Evolutionary conservation across 768 basidiomycete genomes (phyloP).

Genomic region (Boletus bicolor): DNA sequence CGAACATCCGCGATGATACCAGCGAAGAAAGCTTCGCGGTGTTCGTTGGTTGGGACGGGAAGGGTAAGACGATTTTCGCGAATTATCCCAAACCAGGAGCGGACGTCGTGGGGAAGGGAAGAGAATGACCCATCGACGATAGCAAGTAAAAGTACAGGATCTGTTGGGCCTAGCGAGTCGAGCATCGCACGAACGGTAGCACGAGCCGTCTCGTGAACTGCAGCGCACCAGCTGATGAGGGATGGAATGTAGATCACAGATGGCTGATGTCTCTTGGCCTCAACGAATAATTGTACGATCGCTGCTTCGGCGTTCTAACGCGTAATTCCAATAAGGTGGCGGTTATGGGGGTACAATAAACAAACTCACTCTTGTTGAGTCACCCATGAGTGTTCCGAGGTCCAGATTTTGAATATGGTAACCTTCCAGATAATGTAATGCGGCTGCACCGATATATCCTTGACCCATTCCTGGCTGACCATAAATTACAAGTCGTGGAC

Average conservation of each 20-base stretch:
- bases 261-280: constrained; percentile 96
- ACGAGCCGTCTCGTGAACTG: constrained; percentile 80
- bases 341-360: background rate
- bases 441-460: constrained; percentile 82
- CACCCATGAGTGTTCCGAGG: constrained; percentile 81
- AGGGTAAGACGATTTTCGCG: constrained; percentile 75
- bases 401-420: constrained; percentile 95
- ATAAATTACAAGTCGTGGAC: constrained; percentile 82
- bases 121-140: constrained; percentile 76
- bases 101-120: constrained; percentile 76
- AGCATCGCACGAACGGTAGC: constrained; percentile 88
- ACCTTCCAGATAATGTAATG: constrained; percentile 91
- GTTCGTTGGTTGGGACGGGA: constrained; percentile 44
- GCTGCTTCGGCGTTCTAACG: constrained; percentile 83
- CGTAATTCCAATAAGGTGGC: constrained; percentile 2
- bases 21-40: constrained; percentile 74
- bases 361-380: constrained; percentile 76
- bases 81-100: constrained; percentile 83
- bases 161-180: constrained; percentile 85
- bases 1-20: constrained; percentile 65
- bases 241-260: constrained; percentile 95
- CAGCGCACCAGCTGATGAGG: constrained; percentile 78
- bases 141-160: constrained; percentile 90
- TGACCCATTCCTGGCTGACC: constrained; percentile 90
- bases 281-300: constrained; percentile 91